Base-by-base conservation (phyloP, 1,284 basidiomycete genomes). In the Cutaneotrichosporon cutaneum region DNA sequence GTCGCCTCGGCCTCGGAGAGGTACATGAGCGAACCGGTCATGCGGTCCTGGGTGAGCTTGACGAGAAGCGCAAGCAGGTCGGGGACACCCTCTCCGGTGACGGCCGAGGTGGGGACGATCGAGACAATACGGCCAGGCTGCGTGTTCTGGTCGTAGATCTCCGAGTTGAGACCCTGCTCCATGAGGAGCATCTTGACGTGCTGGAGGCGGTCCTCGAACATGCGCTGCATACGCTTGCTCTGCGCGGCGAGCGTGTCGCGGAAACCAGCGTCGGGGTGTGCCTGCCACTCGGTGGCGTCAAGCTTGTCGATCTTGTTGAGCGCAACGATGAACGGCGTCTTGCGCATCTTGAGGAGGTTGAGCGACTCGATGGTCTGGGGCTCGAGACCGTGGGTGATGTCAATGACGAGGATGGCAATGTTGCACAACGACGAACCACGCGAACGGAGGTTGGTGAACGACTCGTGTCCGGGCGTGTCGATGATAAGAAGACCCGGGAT, bases 381-480 rank as follows among this genome's bases (percentile, higher is more conserved):
- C 81, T 99, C 96, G 59, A 99, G 85, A 62, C 95, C 95, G 81
- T 99, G 96, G 87, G 97, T 97, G 77, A 99, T 97, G 83, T 99
- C 96, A 52, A 99, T 94, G 60, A 99, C 96, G 53, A 99, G 85
- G 70, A 99, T 93, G 67, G 96, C 96, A 70, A 99, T 99, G 82
- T 99, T 99, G 82, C 96, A 99, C 32, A 99, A 84, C 22, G 94
- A 98, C 68, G 92, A 94, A 76, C 96, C 96, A 80, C 96, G 90
- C 30, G 90, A 89, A 60, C 96, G 92, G 76, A 99, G 80, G 79
- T 99, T 99, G 24, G 94, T 94, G 85, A 99, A 99, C 8, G 94
- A 98, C 82, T 99, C 96, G 88, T 99, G 96, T 66, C 96, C 96
- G 58, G 96, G 96, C 3, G 96, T 99, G 80, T 99, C 96, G 73